Base-by-base conservation (phyloP, 208 protist species). In the Kentomonas sorsogonicus region DNA sequence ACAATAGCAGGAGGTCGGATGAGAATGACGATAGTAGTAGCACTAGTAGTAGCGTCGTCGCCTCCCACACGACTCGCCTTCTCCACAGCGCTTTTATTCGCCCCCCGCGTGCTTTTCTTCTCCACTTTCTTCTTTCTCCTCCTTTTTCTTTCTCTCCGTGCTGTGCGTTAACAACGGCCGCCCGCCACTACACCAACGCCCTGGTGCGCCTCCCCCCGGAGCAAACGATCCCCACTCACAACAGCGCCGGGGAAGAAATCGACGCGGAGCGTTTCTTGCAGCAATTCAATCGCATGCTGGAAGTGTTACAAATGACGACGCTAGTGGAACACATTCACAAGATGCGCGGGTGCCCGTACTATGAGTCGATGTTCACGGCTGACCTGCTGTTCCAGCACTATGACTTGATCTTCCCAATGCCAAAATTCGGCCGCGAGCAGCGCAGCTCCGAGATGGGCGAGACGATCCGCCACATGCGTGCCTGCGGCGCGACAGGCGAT, bases 401-500 rank as follows among this genome's bases (percentile, higher is more conserved):
- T 63, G 75, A 87, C 44, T 51, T 94, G 63, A 76, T 94, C 30
- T 34, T 94, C 26, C 83, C 83, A 3, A 94, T 94, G 87, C 87
- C 87, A 9, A 89, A 90, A 63, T 78, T 80, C 48, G 82, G 87
- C 5, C 70, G 79, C 11, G 87, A 94, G 69, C 72, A 90, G 48
- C 78, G 84, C 25, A 77, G 74, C 11, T 66, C 77, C 0, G 87
- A 94, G 58, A 70, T 90, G 15, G 90, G 79, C 60, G 87, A 94
- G 57, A 94, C 87, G 20, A 72, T 94, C 27, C 75, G 87, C n/a
- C 87, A 94, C 71, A 78, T 94, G 53, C 75, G 87, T n/a, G 79
- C 69, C 10, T 84, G 77, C 60, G 87, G 87, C 47, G 72, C 81
- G 1, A 74, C 74, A 5, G 82, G 63, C 23, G 83, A 91, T 27